phyloP scores from a whole-genome alignment of 129 eudicot genomes.

The Dittrichia graveolens region DNA sequence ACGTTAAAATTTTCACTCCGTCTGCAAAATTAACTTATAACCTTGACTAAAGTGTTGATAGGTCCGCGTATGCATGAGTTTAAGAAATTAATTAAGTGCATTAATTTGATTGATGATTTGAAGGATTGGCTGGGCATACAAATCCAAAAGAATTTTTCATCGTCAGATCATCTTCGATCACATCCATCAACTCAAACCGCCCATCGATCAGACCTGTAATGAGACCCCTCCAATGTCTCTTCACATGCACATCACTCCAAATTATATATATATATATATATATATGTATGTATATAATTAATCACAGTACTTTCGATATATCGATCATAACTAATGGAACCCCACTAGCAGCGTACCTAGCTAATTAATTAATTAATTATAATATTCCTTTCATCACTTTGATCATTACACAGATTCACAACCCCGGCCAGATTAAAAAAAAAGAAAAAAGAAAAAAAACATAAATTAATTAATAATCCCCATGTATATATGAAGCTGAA shows the following conservation, averaged over 20 bases:
- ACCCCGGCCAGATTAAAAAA: too few relatives aligned
- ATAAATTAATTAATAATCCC: background rate
- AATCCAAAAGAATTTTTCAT: constrained; percentile 71
- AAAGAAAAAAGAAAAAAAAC: constrained; percentile 3
- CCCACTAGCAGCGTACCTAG: background rate
- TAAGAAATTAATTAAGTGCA: too few relatives aligned
- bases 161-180: constrained; percentile 44
- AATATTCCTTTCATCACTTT: constrained; percentile 17
- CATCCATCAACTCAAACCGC: constrained; percentile 32
- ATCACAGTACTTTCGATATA: too few relatives aligned
- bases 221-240: constrained; percentile 55
- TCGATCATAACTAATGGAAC: background rate
- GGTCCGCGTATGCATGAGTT: too few relatives aligned
- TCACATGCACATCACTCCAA: constrained; percentile 51
- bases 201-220: constrained; percentile 45
- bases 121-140: too few relatives aligned
- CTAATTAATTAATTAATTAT: background rate
- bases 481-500: constrained; percentile 47
- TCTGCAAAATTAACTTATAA: too few relatives aligned
- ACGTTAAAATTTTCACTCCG: too few relatives aligned
- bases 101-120: too few relatives aligned
- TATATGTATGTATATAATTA: too few relatives aligned
- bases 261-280: too few relatives aligned
- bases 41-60: too few relatives aligned
- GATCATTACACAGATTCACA: constrained; percentile 5